Evolutionary conservation across 1,284 basidiomycete species (phyloP).

Genomic region (Sporisorium sorghi): DNA sequence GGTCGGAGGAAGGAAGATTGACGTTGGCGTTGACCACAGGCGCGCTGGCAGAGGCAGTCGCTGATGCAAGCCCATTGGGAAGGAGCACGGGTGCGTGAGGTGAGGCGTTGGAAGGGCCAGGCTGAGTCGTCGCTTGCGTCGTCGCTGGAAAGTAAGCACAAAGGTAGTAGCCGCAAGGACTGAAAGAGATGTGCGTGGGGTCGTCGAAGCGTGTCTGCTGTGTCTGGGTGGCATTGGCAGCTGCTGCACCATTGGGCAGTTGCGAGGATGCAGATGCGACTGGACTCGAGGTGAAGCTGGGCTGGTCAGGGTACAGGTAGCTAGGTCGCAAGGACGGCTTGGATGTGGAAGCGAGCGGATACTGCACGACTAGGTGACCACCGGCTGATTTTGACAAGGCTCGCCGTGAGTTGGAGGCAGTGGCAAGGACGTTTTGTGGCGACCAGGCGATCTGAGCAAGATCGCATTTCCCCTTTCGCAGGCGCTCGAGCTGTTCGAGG

Average conservation of each 20-base stretch:
- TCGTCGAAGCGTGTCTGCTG: conserved; percentile 20
- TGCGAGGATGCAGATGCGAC: conserved; percentile 13
- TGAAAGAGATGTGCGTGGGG: conserved; percentile 43
- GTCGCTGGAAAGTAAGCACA: conserved; percentile 32
- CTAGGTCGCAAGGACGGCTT: conserved; percentile 7
- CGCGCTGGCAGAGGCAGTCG: background rate
- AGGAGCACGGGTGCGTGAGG: background rate
- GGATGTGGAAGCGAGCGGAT: conserved; percentile 18
- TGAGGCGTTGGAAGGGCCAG: background rate
- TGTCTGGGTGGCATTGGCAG: background rate
- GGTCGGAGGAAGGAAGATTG: background rate
- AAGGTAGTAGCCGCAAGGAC: conserved; percentile 49
- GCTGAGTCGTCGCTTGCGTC: background rate
- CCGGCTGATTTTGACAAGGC: conserved; percentile 8
- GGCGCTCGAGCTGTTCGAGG: conserved; percentile 16
- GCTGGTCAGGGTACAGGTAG: conserved; percentile 28
- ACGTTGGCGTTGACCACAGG: background rate
- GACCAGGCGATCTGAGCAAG: conserved; percentile 44
- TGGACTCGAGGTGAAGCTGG: conserved; percentile 4
- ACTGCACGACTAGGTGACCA: conserved; percentile 35
- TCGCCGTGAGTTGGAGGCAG: conserved; percentile 31
- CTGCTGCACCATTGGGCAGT: background rate
- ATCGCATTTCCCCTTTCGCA: conserved; percentile 10
- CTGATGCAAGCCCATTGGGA: background rate
- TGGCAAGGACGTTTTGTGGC: conserved; percentile 34